Evolutionary conservation across 768 basidiomycete species (phyloP).

Genomic region (Galerina sulciceps): DNA sequence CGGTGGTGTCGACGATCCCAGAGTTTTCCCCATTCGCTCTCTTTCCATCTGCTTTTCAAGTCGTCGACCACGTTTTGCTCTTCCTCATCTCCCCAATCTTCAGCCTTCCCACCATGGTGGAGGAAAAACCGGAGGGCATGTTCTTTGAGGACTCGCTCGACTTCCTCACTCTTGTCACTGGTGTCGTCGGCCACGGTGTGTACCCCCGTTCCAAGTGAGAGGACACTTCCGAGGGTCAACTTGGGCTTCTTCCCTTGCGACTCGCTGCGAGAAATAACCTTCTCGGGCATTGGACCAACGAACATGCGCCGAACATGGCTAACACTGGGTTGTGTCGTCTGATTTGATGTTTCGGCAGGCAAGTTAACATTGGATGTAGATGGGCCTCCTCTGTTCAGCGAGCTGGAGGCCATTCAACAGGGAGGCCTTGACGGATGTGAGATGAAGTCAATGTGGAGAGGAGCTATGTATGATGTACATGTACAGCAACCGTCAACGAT

Average conservation of each 20-base stretch:
- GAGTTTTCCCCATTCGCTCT: conserved; percentile 66
- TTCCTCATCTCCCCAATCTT: conserved; percentile 68
- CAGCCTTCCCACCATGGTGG: conserved; percentile 61
- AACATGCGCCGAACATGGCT: conserved; percentile 54
- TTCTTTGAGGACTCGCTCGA: conserved; percentile 54
- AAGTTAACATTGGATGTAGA: neutral
- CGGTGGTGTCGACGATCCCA: conserved; percentile 40
- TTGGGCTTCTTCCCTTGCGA: conserved; percentile 33
- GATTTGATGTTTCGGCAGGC: neutral
- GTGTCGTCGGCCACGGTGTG: conserved; percentile 27
- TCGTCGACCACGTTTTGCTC: conserved; percentile 57
- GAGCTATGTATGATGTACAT: no score
- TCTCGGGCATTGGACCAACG: conserved; percentile 79
- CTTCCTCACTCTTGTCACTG: conserved; percentile 36
- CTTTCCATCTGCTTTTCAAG: conserved; percentile 63
- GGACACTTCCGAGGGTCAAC: conserved; percentile 24
- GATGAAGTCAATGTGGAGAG: no score
- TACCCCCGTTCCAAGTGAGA: conserved; percentile 22
- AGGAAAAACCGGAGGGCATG: conserved; percentile 71
- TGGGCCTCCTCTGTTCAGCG: neutral
- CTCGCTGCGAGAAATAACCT: conserved; percentile 47
- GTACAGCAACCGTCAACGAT: no score
- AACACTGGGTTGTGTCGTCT: neutral
- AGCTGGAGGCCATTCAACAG: conserved; percentile 11
- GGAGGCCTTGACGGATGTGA: neutral